A percentile compares a stretch with the other conserved stretches of the same genome.
Conservation (phyloP, 2,329 filamentous ascomycete genomes). For the Trichoderma sp. region DNA sequence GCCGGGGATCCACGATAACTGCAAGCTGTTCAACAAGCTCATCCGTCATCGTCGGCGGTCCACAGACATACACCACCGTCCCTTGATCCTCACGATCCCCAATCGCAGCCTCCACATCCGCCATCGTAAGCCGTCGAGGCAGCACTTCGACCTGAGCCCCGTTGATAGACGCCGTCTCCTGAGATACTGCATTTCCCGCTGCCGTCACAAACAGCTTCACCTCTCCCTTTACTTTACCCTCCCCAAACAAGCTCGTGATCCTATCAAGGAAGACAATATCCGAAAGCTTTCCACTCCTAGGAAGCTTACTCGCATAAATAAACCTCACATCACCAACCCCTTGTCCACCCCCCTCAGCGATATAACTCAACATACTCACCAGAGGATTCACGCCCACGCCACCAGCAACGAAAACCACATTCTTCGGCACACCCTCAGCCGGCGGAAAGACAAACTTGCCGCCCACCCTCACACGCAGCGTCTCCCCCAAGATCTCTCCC, state of each 20-base stretch:
- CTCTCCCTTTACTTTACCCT: conserved; percentile 38
- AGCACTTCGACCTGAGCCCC: conserved; percentile 25
- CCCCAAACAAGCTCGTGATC: conserved; percentile 42
- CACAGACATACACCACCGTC: conserved; percentile 65
- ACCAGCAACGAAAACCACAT: conserved; percentile 71
- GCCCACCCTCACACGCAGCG: conserved; percentile 69
- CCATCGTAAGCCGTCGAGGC: conserved; percentile 42
- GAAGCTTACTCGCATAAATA: conserved; percentile 57
- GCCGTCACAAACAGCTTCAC: conserved; percentile 50
- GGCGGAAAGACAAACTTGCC: conserved; percentile 82
- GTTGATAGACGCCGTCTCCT: background rate
- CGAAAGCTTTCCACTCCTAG: conserved; percentile 27
- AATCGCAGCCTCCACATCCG: conserved; percentile 44
- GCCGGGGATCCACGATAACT: conserved; percentile 41
- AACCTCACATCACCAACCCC: conserved; percentile 49
- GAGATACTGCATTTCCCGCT: background rate
- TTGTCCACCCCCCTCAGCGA: conserved; percentile 39
- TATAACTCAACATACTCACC: conserved; percentile 67
- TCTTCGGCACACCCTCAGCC: conserved; percentile 32
- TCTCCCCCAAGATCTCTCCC: conserved; percentile 54
- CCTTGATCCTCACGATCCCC: conserved; percentile 31
- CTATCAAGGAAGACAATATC: conserved; percentile 53
- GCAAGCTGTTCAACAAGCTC: conserved; percentile 53
- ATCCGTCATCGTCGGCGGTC: conserved; percentile 68
- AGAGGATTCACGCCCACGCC: conserved; percentile 82